Conservation (phyloP, 2,329 filamentous ascomycete genomes). For the Exophiala sp. region DNA sequence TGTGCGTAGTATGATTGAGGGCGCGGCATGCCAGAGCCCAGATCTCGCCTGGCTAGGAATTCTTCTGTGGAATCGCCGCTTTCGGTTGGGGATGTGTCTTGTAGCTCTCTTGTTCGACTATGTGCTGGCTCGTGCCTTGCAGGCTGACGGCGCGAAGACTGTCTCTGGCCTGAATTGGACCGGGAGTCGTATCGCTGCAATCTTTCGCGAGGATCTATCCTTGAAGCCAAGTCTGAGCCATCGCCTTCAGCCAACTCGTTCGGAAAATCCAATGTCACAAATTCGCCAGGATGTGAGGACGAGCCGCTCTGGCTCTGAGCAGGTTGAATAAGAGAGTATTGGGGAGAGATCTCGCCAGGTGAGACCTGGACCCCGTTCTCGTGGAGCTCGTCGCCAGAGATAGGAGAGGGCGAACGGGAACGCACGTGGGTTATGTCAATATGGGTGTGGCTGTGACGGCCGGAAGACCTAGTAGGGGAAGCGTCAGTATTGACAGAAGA, state of each 20-base stretch:
- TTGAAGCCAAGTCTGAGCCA: conserved; percentile 41
- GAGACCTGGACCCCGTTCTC: conserved; percentile 39
- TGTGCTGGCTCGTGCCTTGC: conserved; percentile 42
- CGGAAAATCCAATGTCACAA: conserved; percentile 34
- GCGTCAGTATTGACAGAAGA: conserved; percentile 16
- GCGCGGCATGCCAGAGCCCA: conserved; percentile 24
- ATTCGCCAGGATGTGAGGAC: conserved; percentile 27
- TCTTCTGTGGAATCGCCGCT: conserved; percentile 62
- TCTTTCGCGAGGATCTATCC: conserved; percentile 19
- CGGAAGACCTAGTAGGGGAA: conserved; percentile 14
- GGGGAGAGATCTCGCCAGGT: conserved; percentile 29
- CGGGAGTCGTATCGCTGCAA: conserved; percentile 22
- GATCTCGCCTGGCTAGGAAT: conserved; percentile 37
- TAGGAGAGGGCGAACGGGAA: conserved; percentile 38
- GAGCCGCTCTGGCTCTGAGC: conserved; percentile 27
- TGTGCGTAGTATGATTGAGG: conserved; percentile 28
- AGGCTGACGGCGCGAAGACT: conserved; percentile 36
- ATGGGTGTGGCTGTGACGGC: conserved; percentile 42
- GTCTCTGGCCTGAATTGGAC: conserved; percentile 36
- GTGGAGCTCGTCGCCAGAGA: conserved; percentile 41
- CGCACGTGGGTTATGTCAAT: conserved; percentile 36
- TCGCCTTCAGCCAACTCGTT: conserved; percentile 38
- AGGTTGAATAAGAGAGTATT: conserved; percentile 24
- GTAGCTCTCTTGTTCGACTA: conserved; percentile 18
- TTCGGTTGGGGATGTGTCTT: conserved; percentile 40